phyloP scores from a whole-genome alignment of 2,329 filamentous ascomycete genomes.

The Trichocomaceae sp. region DNA sequence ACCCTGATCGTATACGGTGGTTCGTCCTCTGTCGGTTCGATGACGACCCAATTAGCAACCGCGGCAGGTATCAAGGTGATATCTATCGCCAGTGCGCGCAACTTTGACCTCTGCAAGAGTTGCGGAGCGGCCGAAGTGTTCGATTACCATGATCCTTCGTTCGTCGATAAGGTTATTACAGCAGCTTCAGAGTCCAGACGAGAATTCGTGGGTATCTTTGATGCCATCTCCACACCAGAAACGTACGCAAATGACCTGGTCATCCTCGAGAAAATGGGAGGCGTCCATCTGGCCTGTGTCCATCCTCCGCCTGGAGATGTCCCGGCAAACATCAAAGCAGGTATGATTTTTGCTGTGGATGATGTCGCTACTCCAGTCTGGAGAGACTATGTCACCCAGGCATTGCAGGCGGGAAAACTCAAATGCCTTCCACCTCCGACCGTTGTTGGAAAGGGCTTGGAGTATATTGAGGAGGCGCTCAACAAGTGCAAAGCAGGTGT shows the following conservation, averaged over 20 bases:
- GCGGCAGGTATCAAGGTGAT: constrained; percentile 35
- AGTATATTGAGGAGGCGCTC: constrained; percentile 30
- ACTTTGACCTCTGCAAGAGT: constrained; percentile 26
- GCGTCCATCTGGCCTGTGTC: constrained; percentile 1
- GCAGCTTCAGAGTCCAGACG: constrained; percentile 8
- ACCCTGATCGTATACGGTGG: constrained; percentile 35
- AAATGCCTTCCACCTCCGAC: constrained; percentile 29
- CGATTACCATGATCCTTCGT: constrained; percentile 33
- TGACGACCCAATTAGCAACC: constrained; percentile 38
- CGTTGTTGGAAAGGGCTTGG: constrained; percentile 34
- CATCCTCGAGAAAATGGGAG: constrained; percentile 2
- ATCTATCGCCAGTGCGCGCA: constrained; percentile 25
- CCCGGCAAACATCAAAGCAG: constrained; percentile 6
- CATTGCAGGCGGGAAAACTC: constrained; percentile 24
- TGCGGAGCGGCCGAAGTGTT: constrained; percentile 40
- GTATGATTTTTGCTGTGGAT: constrained; percentile 10
- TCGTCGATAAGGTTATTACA: constrained; percentile 15
- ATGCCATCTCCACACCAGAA: constrained; percentile 9
- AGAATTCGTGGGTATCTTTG: constrained; percentile 16
- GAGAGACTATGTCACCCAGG: constrained; percentile 23
- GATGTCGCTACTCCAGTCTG: constrained; percentile 23
- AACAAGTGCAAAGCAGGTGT: constrained; percentile 34
- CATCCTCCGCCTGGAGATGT: constrained; percentile 12
- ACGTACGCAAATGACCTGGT: constrained; percentile 4
- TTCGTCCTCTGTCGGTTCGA: constrained; percentile 40